Conservation (phyloP, 371 early-diverging fungal genomes). For the Lichtheimia ornata region DNA sequence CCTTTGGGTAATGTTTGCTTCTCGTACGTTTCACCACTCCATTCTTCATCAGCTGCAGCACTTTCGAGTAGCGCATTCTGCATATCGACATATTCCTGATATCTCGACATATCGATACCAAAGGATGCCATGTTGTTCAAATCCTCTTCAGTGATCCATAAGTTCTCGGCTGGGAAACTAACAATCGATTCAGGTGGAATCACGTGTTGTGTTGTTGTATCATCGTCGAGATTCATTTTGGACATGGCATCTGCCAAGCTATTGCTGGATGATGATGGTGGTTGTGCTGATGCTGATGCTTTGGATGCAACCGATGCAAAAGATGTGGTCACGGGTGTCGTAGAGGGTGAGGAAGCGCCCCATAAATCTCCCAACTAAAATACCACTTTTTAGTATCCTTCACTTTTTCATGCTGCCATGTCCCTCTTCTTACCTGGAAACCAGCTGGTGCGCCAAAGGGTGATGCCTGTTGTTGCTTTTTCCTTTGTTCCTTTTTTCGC, state of each 20-base stretch:
- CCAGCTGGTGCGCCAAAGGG: slow-evolving; percentile 18
- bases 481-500: slow-evolving; percentile 32
- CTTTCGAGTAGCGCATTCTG: slow-evolving; percentile 30
- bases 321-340: background rate
- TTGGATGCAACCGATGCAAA: slow-evolving; percentile 21
- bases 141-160: slow-evolving; percentile 66
- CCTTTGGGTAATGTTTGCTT: slow-evolving; percentile 69
- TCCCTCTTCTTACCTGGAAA: slow-evolving; percentile 23
- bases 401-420: no score
- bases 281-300: background rate
- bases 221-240: slow-evolving; percentile 1
- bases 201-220: background rate
- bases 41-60: slow-evolving; percentile 43
- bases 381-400: no score
- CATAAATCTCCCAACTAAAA: slow-evolving; percentile 45
- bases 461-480: slow-evolving; percentile 23
- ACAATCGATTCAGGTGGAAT: slow-evolving; percentile 15
- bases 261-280: slow-evolving; percentile 12
- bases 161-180: slow-evolving; percentile 62
- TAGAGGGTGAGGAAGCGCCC: slow-evolving; percentile 19
- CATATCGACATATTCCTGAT: slow-evolving; percentile 54
- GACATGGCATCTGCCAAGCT: slow-evolving; percentile 14
- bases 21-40: slow-evolving; percentile 87
- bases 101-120: slow-evolving; percentile 44
- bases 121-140: slow-evolving; percentile 22